Conservation (phyloP, 2,329 filamentous ascomycete genomes). For the Aspergillus texensis region DNA sequence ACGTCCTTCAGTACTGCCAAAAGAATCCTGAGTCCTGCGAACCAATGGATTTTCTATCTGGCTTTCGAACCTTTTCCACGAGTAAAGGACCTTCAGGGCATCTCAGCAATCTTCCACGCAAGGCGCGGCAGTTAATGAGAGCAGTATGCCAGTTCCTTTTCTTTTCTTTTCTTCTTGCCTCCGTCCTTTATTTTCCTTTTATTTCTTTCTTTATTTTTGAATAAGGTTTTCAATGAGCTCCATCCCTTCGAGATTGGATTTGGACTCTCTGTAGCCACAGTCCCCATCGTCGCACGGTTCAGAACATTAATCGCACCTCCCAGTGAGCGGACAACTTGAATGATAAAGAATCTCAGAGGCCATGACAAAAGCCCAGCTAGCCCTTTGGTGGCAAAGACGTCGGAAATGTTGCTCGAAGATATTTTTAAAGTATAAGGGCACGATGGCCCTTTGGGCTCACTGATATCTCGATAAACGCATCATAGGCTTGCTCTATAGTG, state of each 20-base stretch:
- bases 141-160: neutral
- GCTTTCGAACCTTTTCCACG: neutral
- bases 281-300: neutral
- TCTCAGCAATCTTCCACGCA: neutral
- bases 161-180: no score
- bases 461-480: neutral
- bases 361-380: neutral
- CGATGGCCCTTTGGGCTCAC: neutral
- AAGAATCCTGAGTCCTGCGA: neutral
- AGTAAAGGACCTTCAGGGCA: neutral
- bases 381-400: neutral
- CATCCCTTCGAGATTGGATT: neutral
- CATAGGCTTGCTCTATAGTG: neutral
- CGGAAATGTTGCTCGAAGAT: neutral
- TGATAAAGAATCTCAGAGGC: neutral
- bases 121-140: neutral
- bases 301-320: neutral
- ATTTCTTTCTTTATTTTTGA: neutral
- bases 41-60: neutral
- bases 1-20: rapidly evolving
- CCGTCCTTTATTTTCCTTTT: neutral
- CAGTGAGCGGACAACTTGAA: neutral
- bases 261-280: neutral
- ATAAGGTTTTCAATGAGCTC: neutral
- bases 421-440: neutral